A percentile compares a stretch with the other conserved stretches of the same genome.
Conservation (phyloP, 768 basidiomycete genomes). For the Saitozyma podzolica region DNA sequence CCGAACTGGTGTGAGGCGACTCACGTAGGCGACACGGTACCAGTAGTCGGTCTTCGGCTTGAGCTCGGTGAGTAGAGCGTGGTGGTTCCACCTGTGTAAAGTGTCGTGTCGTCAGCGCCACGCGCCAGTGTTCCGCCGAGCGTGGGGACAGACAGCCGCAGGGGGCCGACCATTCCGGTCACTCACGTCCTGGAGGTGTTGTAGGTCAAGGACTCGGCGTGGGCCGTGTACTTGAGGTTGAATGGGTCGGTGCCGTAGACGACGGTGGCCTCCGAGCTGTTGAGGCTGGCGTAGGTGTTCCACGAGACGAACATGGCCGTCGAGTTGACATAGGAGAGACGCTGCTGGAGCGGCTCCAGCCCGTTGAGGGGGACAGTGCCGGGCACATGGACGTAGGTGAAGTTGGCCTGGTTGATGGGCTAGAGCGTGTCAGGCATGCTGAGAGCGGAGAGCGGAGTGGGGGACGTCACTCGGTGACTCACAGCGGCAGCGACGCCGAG, state of each 20-base stretch:
- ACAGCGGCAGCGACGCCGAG: too few species aligned
- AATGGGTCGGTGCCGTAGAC: slow-evolving; percentile 13
- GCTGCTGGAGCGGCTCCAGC: slow-evolving; percentile 13
- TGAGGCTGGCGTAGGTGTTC: slow-evolving; percentile 14
- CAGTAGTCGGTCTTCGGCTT: slow-evolving; percentile 19
- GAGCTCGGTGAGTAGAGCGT: slow-evolving; percentile 8
- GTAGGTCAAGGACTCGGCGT: slow-evolving; percentile 6
- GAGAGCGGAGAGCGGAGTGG: too few species aligned
- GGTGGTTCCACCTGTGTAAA: slow-evolving; percentile 4
- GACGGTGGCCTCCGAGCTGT: slow-evolving; percentile 9
- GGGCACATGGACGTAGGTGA: background rate
- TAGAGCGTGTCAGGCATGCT: too few species aligned
- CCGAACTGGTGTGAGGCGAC: too few species aligned
- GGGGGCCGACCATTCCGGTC: too few species aligned
- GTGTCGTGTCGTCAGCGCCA: too few species aligned
- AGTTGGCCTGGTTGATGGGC: too few species aligned
- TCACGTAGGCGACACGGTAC: slow-evolving; percentile 10
- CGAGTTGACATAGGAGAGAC: slow-evolving; percentile 9
- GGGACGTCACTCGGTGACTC: too few species aligned
- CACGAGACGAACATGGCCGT: slow-evolving; percentile 15
- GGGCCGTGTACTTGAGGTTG: background rate
- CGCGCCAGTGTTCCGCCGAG: too few species aligned
- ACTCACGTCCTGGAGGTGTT: slow-evolving; percentile 9
- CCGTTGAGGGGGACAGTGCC: slow-evolving; percentile 7
- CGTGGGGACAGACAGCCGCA: too few species aligned